A percentile compares a stretch with the other conserved stretches of the same genome.
These are phyloP conservation scores for Fusarium metavorans DNA, from an alignment of 2,329 filamentous ascomycete species.

Conservation along the genomic window DNA sequence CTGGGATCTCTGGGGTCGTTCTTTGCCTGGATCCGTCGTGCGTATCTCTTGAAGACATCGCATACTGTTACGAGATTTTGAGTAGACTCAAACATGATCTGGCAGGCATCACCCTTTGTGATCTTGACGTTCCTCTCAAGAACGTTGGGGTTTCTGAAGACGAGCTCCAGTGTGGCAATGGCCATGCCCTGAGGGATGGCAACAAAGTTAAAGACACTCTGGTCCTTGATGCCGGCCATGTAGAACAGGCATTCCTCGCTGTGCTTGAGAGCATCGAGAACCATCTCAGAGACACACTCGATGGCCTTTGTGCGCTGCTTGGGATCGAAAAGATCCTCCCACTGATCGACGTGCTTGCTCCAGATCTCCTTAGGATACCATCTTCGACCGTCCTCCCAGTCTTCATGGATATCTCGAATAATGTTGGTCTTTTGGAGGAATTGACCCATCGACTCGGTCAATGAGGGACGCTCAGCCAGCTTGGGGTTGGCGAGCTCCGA, in stretches of 20 bases:
- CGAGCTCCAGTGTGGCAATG: conserved; percentile 90
- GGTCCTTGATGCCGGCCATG: conserved; percentile 92
- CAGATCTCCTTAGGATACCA: conserved; percentile 98
- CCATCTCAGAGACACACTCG: conserved; percentile 92
- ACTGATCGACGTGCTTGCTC: conserved; percentile 92
- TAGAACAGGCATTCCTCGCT: conserved; percentile 97
- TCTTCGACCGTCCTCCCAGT: conserved; percentile 85
- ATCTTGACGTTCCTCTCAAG: conserved; percentile 95
- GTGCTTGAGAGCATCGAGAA: conserved; percentile 87
- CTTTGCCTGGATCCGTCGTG: conserved; percentile 87
- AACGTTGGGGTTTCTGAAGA: conserved; percentile 90
- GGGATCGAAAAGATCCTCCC: conserved; percentile 89
- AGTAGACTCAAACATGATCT: conserved; percentile 91
- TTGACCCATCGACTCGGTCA: conserved; percentile 96
- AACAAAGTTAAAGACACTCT: conserved; percentile 99
- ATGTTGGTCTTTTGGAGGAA: conserved; percentile 99
- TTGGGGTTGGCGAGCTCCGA: conserved; percentile 88
- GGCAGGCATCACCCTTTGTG: conserved; percentile 92
- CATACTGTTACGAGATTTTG: conserved; percentile 88
- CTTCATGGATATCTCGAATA: conserved; percentile 93
- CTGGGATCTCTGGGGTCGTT: conserved; percentile 94
- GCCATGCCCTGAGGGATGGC: conserved; percentile 98
- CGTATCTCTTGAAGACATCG: conserved; percentile 83
- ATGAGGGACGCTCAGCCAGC: conserved; percentile 79
- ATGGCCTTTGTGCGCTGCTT: conserved; percentile 82